phyloP scores from a whole-genome alignment of 139 green algal genomes.

The Closterium sp. region DNA sequence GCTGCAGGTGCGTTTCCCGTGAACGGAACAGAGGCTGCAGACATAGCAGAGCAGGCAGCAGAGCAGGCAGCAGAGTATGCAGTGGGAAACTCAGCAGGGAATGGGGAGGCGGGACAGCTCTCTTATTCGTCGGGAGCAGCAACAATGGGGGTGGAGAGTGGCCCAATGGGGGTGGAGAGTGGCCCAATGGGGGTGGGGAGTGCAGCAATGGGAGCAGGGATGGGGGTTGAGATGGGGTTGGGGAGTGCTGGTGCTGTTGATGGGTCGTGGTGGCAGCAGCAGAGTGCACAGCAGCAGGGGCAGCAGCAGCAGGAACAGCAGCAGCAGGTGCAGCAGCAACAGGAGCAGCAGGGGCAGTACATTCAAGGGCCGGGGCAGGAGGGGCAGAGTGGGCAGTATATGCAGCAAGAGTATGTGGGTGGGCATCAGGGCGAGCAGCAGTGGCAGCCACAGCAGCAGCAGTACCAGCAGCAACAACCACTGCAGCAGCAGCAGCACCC shows the following conservation, averaged over 20 bases:
- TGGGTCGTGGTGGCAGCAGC: background rate
- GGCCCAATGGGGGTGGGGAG: background rate
- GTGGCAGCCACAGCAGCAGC: background rate
- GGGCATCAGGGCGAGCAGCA: background rate
- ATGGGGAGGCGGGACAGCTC: background rate
- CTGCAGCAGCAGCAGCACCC: background rate
- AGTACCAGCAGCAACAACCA: background rate
- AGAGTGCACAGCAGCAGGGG: background rate
- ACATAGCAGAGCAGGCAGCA: background rate
- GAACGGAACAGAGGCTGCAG: background rate
- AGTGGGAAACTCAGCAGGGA: background rate
- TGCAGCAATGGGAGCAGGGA: no score
- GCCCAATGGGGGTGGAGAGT: background rate
- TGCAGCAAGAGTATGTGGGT: background rate
- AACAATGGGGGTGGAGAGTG: background rate
- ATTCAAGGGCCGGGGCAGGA: background rate
- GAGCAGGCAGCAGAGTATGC: background rate
- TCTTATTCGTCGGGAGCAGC: background rate
- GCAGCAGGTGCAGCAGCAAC: background rate
- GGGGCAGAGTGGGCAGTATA: background rate
- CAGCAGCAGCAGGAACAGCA: background rate
- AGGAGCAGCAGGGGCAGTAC: background rate
- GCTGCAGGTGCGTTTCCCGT: background rate
- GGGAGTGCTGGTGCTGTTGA: background rate
- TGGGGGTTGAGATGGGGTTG: no score